Base-by-base conservation (phyloP, 2,329 filamentous ascomycete species). In the Paecilomyces niveus region DNA sequence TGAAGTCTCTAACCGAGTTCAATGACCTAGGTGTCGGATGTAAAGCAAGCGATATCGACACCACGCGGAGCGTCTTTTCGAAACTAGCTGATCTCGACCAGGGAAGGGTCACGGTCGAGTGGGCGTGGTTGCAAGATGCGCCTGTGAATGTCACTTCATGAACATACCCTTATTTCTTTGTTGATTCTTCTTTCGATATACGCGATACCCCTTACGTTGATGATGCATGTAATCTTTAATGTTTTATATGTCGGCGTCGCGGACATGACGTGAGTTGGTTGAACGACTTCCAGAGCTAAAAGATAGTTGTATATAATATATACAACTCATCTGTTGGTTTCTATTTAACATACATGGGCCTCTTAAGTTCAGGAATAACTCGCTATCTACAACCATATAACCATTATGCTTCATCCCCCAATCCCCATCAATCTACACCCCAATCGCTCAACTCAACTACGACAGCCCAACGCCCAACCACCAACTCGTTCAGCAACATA, bases 81-180 rank as follows among this genome's bases (percentile, higher is more conserved):
- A 71, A 77, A 54, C 67, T 83, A 54, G 80, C 80, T 1, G 68
- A 78, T 57, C 63, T 74, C 9, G 76, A 73, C 39, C 67, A 76
- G 32, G 81, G 81, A 0, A 72, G 81, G 54, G 81, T 83, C 4
- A 61, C 61, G 3, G 74, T 81, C 50, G 72, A 78, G 45, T 83
- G 81, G 81, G 74, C 77, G 55, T 83, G 81, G 80, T 62, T 82
- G 59, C 70, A 77, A 54, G 64, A 71, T 59, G 57, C 72, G 6
- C 73, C 75, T 21, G 68, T 71, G 0, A 55, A 49, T 45, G 39
- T 45, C 9, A 45, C 39, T 9, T 13, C 39, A 45, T 45, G 39
- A 45, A 8, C 15, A 45, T 45, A 9, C n/a, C 9, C 15, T 18
- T 8, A 18, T 45, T 18, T 6, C 35, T 39, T 5, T 7, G 13